Evolutionary conservation across 345 rosid species (phyloP).

Genomic region (Toxicodendron radicans): DNA sequence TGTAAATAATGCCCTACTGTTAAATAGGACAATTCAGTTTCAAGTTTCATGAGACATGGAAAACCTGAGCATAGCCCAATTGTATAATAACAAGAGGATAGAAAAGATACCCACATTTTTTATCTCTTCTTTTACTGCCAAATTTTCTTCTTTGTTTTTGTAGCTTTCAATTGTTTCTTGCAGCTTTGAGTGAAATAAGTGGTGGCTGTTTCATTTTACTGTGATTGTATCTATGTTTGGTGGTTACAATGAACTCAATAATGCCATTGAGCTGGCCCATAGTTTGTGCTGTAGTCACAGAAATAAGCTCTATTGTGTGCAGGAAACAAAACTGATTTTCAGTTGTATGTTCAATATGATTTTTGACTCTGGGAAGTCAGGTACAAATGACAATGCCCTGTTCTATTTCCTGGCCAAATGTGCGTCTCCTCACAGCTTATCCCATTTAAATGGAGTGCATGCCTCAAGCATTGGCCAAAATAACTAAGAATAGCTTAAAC

Average conservation of each 20-base stretch:
- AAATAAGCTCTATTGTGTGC: background rate
- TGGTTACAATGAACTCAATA: conserved; percentile 1
- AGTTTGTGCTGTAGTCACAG: conserved; percentile 2
- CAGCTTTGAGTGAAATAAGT: background rate
- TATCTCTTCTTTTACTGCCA: background rate
- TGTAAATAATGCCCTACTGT: background rate
- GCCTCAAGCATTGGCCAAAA: background rate
- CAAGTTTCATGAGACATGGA: background rate
- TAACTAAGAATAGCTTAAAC: background rate
- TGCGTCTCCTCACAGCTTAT: background rate
- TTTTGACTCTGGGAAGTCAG: background rate
- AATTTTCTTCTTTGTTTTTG: background rate
- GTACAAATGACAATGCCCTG: background rate
- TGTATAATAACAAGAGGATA: background rate
- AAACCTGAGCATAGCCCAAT: background rate
- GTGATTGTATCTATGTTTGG: conserved; percentile 6
- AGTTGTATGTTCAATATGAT: background rate
- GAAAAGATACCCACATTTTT: background rate
- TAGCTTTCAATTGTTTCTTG: background rate
- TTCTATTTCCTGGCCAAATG: background rate
- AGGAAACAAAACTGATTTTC: conserved; percentile 4
- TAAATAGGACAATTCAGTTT: background rate
- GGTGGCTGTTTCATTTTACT: background rate
- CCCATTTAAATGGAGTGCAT: conserved; percentile 3
- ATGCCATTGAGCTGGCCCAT: background rate